Evolutionary conservation across 345 rosid species (phyloP).

Genomic region (Jatropha curcas): DNA sequence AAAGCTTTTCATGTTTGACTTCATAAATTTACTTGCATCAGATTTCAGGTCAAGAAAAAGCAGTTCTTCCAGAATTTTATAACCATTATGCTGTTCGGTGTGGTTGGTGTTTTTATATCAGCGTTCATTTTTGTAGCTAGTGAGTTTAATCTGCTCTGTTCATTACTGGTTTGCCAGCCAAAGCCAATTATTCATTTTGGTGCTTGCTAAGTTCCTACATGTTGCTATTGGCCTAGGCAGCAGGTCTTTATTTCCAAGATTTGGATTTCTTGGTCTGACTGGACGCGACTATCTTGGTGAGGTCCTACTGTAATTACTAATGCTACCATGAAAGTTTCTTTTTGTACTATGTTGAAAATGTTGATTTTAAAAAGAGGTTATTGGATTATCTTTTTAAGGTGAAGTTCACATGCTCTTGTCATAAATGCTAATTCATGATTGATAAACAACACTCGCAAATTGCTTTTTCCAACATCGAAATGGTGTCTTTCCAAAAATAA

Average conservation of each 20-base stretch:
- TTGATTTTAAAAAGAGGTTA: too few relatives aligned
- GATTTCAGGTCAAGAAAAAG: slow-evolving; percentile 96
- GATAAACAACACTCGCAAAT: too few relatives aligned
- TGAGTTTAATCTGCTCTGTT: slow-evolving; percentile 24
- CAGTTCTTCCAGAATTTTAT: slow-evolving; percentile 81
- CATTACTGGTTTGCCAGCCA: neutral
- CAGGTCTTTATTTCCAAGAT: slow-evolving; percentile 73
- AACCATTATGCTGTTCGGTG: slow-evolving; percentile 80
- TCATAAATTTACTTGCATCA: slow-evolving; percentile 16
- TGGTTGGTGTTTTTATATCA: slow-evolving; percentile 79
- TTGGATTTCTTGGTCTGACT: slow-evolving; percentile 58
- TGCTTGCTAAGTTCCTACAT: slow-evolving; percentile 9
- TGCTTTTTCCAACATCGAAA: too few relatives aligned
- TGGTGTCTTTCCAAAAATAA: too few relatives aligned
- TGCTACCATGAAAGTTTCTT: too few relatives aligned
- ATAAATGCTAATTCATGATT: too few relatives aligned
- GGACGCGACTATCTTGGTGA: slow-evolving; percentile 73
- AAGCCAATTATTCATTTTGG: neutral
- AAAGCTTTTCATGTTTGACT: neutral
- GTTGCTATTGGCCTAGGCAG: slow-evolving; percentile 51
- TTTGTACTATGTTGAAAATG: too few relatives aligned
- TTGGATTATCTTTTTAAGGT: too few relatives aligned
- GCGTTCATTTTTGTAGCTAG: slow-evolving; percentile 57
- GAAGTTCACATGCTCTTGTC: too few relatives aligned
- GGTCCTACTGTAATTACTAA: slow-evolving; percentile 16